Percentiles rank a stretch among this genome's conserved stretches.
These are phyloP conservation scores for Basipetospora chlamydospora DNA, from an alignment of 2,329 filamentous ascomycete genomes.

Conservation along the genomic window DNA sequence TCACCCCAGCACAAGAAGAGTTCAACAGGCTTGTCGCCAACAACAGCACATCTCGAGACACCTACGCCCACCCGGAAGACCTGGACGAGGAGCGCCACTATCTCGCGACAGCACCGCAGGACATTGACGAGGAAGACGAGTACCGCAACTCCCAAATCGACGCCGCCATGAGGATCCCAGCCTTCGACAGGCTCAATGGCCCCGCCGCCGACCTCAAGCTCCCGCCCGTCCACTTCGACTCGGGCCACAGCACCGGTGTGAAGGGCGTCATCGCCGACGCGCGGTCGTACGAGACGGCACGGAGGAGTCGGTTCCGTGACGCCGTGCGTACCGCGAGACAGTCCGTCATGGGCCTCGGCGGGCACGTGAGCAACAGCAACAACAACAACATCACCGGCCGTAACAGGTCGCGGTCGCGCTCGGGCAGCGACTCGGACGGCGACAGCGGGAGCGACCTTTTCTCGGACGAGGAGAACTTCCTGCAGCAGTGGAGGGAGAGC, in stretches of 20 bases:
- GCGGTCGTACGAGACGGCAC: slow-evolving; percentile 57
- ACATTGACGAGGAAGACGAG: slow-evolving; percentile 40
- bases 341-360: slow-evolving; percentile 37
- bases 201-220: slow-evolving; percentile 39
- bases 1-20: slow-evolving; percentile 50
- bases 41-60: slow-evolving; percentile 23
- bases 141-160: slow-evolving; percentile 42
- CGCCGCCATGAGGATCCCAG: slow-evolving; percentile 50
- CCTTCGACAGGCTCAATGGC: slow-evolving; percentile 30
- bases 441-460: slow-evolving; percentile 42
- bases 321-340: slow-evolving; percentile 36
- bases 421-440: slow-evolving; percentile 33
- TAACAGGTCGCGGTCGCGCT: slow-evolving; percentile 19
- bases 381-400: slow-evolving; percentile 9
- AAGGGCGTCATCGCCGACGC: slow-evolving; percentile 82
- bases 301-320: slow-evolving; percentile 38
- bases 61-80: slow-evolving; percentile 40
- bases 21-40: slow-evolving; percentile 50
- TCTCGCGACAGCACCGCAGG: slow-evolving; percentile 31
- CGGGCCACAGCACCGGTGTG: slow-evolving; percentile 60
- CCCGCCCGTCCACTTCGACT: slow-evolving; percentile 48
- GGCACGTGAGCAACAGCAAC: too few relatives aligned
- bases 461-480: slow-evolving; percentile 74
- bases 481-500: slow-evolving; percentile 72
- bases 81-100: slow-evolving; percentile 33